Conservation (phyloP, 345 rosid species). For the Cardamine chenopodiifolia region DNA sequence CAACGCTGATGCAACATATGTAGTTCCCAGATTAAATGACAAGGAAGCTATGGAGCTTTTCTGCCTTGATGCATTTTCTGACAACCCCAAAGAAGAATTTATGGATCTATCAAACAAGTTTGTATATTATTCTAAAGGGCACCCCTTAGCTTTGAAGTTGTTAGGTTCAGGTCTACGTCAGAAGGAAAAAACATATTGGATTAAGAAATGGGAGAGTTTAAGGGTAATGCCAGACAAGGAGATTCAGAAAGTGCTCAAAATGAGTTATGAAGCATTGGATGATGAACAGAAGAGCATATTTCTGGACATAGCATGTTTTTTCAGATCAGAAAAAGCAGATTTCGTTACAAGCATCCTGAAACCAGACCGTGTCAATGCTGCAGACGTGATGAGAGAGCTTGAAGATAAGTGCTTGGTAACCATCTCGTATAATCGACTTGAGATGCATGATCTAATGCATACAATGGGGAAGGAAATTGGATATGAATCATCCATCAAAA, state of each 20-base stretch:
- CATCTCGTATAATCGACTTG: not conserved
- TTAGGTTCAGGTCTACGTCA: conserved; percentile 33
- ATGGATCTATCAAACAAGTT: conserved; percentile 21
- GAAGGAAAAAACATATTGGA: conserved; percentile 25
- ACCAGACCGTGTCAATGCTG: conserved; percentile 13
- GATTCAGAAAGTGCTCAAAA: conserved; percentile 26
- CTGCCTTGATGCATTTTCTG: conserved; percentile 17
- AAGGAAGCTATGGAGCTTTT: conserved; percentile 40
- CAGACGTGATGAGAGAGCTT: conserved; percentile 30
- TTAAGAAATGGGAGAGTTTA: conserved; percentile 18
- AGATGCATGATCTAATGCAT: conserved; percentile 49
- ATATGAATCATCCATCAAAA: conserved; percentile 19
- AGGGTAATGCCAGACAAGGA: conserved; percentile 28
- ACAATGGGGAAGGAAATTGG: conserved; percentile 41
- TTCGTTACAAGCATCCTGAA: conserved; percentile 20
- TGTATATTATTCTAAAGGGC: conserved; percentile 37
- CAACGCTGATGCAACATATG: not conserved
- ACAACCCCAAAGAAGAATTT: not conserved
- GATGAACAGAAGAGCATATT: conserved; percentile 38
- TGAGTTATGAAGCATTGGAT: conserved; percentile 39
- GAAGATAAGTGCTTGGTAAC: conserved; percentile 41
- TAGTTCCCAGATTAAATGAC: conserved; percentile 26
- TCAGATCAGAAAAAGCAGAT: conserved; percentile 19
- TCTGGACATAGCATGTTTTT: conserved; percentile 51
- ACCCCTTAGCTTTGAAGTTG: conserved; percentile 45